phyloP scores from a whole-genome alignment of 2,329 filamentous ascomycete genomes.

The Talaromyces sp. region DNA sequence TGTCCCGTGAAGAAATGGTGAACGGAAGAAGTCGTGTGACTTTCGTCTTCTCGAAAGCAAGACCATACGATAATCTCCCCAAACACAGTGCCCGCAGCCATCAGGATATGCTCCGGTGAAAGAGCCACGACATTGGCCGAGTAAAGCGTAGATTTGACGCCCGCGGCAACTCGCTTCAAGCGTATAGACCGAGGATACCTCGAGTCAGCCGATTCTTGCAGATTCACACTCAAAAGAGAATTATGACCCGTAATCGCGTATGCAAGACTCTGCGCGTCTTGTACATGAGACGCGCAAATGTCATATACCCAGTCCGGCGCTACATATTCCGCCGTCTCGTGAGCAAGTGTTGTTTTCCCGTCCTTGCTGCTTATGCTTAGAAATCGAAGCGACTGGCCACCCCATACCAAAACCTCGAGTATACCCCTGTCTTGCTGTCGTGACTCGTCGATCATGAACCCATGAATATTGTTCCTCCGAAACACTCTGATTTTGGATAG shows the following conservation, averaged over 20 bases:
- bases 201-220: slow-evolving; percentile 12
- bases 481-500: slow-evolving; percentile 26
- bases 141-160: slow-evolving; percentile 76
- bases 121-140: slow-evolving; percentile 69
- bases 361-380: slow-evolving; percentile 25
- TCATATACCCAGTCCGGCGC: slow-evolving; percentile 75
- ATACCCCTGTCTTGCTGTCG: slow-evolving; percentile 13
- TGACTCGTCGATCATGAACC: slow-evolving; percentile 25
- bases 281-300: slow-evolving; percentile 40
- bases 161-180: slow-evolving; percentile 40
- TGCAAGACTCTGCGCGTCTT: slow-evolving; percentile 32
- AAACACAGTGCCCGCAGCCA: slow-evolving; percentile 88
- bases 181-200: slow-evolving; percentile 21
- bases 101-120: slow-evolving; percentile 54
- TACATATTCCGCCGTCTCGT: slow-evolving; percentile 36
- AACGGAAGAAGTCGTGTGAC: slow-evolving; percentile 29
- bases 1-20: slow-evolving; percentile 62
- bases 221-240: slow-evolving; percentile 55
- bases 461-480: slow-evolving; percentile 34
- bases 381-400: slow-evolving; percentile 51
- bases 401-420: slow-evolving; percentile 57
- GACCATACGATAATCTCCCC: slow-evolving; percentile 92
- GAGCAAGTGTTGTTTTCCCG: slow-evolving; percentile 22
- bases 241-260: slow-evolving; percentile 83
- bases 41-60: slow-evolving; percentile 40